Evolutionary conservation across 192 early-diverging fungal species (phyloP).

Genomic region (Coemansia sp.): DNA sequence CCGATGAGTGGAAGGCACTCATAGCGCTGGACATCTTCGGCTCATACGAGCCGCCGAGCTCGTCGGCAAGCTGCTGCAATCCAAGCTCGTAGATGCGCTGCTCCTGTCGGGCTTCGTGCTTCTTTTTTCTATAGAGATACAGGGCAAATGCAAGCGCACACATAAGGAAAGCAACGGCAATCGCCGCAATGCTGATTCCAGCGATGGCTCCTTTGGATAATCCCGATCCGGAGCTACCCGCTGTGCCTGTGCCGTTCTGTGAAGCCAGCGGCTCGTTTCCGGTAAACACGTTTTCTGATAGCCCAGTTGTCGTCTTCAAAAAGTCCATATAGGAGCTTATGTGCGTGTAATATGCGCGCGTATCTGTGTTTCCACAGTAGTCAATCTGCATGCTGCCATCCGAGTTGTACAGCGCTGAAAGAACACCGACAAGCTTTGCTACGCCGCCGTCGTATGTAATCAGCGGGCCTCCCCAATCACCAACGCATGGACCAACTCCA

Average conservation of each 20-base stretch:
- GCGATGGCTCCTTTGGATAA: constrained; percentile 44
- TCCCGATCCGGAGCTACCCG: not conserved
- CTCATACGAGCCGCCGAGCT: constrained; percentile 50
- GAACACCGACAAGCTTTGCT: constrained; percentile 39
- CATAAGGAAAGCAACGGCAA: constrained; percentile 25
- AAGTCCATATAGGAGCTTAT: constrained; percentile 40
- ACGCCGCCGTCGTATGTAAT: constrained; percentile 28
- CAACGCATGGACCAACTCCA: constrained; percentile 31
- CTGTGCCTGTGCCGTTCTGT: constrained; percentile 11
- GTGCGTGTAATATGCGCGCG: constrained; percentile 37
- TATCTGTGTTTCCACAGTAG: constrained; percentile 43
- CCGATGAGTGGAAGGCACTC: constrained; percentile 39
- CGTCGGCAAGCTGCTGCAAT: constrained; percentile 48
- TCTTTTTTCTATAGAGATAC: constrained; percentile 17
- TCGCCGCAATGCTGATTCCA: constrained; percentile 32
- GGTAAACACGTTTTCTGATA: constrained; percentile 37
- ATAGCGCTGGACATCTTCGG: constrained; percentile 38
- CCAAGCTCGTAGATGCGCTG: constrained; percentile 51
- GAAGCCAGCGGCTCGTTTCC: constrained; percentile 29
- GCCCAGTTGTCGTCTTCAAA: constrained; percentile 26
- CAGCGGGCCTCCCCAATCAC: constrained; percentile 45
- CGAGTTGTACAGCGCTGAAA: constrained; percentile 31
- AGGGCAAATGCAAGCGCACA: constrained; percentile 25
- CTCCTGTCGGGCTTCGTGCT: constrained; percentile 25
- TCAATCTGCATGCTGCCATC: constrained; percentile 16